phyloP scores from a whole-genome alignment of 768 basidiomycete genomes.

The Rickenella mellea region DNA sequence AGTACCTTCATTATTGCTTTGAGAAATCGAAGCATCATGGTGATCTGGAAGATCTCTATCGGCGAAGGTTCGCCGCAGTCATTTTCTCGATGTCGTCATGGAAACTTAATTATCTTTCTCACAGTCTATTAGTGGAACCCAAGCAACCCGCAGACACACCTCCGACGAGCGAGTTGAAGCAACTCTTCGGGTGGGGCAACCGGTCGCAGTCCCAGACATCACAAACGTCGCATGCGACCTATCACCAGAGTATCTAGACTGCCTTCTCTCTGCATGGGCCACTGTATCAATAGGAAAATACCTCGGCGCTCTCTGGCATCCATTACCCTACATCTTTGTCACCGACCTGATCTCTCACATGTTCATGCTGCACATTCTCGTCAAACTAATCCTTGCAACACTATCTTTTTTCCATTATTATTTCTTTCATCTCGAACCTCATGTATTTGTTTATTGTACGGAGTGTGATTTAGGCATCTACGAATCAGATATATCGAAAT shows the following conservation, averaged over 20 bases:
- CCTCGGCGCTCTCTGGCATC: too few species aligned
- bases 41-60: conserved; percentile 80
- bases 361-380: conserved; percentile 13
- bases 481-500: too few species aligned
- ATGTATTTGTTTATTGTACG: too few species aligned
- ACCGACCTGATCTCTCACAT: conserved; percentile 6
- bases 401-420: too few species aligned
- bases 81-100: conserved; percentile 4
- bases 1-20: conserved; percentile 64
- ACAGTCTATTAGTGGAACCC: conserved; percentile 74
- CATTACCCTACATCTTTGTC: conserved; percentile 28
- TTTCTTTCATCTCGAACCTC: too few species aligned
- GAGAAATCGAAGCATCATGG: conserved; percentile 67
- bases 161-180: conserved; percentile 58
- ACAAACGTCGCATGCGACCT: too few species aligned
- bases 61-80: conserved; percentile 53
- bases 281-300: too few species aligned
- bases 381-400: too few species aligned
- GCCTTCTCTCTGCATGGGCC: too few species aligned
- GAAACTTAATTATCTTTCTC: conserved; percentile 4
- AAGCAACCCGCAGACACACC: conserved; percentile 67
- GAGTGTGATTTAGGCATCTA: too few species aligned
- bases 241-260: too few species aligned
- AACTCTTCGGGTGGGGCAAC: conserved; percentile 72
- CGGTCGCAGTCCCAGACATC: conserved; percentile 36